These are phyloP conservation scores for Cyclotella choctawhatcheeana DNA, from an alignment of 108 stramenopile genomes.

Conservation along the genomic window DNA sequence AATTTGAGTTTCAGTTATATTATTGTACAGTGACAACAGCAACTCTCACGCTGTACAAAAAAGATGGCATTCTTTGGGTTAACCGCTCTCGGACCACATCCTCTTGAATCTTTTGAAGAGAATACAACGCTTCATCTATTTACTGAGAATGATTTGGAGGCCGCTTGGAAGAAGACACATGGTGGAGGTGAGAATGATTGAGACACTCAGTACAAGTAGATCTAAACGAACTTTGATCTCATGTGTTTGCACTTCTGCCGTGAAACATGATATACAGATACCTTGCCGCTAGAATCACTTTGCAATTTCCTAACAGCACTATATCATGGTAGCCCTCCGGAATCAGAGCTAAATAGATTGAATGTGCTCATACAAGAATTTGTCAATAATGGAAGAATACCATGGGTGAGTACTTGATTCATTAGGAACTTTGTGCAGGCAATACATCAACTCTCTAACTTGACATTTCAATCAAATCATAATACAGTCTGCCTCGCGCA, in stretches of 20 bases:
- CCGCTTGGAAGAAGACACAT: conserved; percentile 1
- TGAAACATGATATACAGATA: no score
- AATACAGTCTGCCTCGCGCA: neutral
- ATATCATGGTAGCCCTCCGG: neutral
- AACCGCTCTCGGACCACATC: conserved; percentile 13
- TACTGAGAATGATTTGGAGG: neutral
- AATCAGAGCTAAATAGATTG: neutral
- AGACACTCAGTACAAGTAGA: no score
- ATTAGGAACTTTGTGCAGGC: neutral
- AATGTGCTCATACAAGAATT: neutral
- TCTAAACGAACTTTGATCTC: no score
- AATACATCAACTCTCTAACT: no score
- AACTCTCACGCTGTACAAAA: no score
- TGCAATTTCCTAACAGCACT: neutral
- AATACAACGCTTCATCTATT: conserved; percentile 11
- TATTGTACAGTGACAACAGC: no score
- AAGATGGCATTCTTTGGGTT: conserved; percentile 14
- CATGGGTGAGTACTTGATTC: neutral
- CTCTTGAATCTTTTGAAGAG: neutral
- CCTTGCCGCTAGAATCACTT: neutral
- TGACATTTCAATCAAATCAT: neutral
- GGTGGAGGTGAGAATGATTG: conserved; percentile 4
- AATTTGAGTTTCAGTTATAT: no score
- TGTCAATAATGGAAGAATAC: neutral
- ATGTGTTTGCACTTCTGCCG: no score